Conservation (phyloP, 257 asterid genomes). For the Nicotiana benthamiana region DNA sequence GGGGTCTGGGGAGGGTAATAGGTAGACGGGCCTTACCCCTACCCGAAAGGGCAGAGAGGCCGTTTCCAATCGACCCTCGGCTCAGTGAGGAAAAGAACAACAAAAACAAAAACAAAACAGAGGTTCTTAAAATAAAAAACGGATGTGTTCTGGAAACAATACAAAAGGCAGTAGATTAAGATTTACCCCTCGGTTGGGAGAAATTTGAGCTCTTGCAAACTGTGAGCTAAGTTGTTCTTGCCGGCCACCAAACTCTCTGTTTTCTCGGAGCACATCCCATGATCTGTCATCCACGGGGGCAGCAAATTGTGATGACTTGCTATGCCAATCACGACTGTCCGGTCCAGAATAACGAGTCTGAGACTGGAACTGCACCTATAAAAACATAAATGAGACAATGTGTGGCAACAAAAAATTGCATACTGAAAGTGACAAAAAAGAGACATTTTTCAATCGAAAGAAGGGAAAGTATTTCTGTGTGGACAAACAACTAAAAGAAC, state of each 20-base stretch:
- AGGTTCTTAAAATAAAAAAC: background rate
- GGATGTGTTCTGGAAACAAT: background rate
- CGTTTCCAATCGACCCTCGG: too few relatives aligned
- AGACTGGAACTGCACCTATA: constrained; percentile 28
- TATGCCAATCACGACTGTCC: constrained; percentile 55
- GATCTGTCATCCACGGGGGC: constrained; percentile 35
- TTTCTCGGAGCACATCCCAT: constrained; percentile 38
- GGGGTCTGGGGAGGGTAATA: too few relatives aligned
- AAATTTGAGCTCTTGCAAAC: constrained; percentile 36
- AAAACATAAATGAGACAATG: background rate
- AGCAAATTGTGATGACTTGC: constrained; percentile 35
- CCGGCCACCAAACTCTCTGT: background rate
- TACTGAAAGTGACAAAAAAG: background rate
- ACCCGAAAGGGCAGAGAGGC: too few relatives aligned
- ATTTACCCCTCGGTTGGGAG: constrained; percentile 46
- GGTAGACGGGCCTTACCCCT: too few relatives aligned
- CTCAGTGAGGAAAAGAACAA: too few relatives aligned
- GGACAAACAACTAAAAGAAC: background rate
- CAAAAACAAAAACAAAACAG: too few relatives aligned
- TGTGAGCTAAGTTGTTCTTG: constrained; percentile 24
- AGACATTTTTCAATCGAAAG: background rate
- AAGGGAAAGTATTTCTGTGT: background rate
- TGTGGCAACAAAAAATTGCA: background rate
- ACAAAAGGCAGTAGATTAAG: background rate
- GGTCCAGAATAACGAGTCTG: constrained; percentile 56